Evolutionary conservation across 192 early-diverging fungal genomes (phyloP), one percentile per base, ranked within the genome.

Genomic region (Linnemannia zychae): DNA sequence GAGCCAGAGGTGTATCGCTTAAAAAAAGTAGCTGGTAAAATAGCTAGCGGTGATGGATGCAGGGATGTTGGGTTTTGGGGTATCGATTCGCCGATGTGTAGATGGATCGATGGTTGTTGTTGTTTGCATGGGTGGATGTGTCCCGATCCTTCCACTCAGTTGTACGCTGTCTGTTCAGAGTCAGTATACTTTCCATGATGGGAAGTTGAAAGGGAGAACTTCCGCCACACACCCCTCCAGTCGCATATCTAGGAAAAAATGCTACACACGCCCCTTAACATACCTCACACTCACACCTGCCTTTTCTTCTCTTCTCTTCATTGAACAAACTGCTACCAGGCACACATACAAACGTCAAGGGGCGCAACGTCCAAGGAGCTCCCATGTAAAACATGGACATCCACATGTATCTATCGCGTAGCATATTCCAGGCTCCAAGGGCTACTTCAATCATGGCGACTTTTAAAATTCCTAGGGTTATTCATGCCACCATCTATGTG

Each of bases 151-250:
- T 9, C 40, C 40, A 9, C 40, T 44, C 24, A 24, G 37, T 6
- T 37, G 9, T 50, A 28, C 16, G 18, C 47, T 28, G 68, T 71
- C 76, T 71, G 76, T 16, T 71, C 53, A 36, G 22, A 53, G 34
- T 74, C 72, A 63, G 28, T 74, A 80, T 80, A 80, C 78, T 80
- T 80, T 80, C 78, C 78, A 80, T 80, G 78, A 80, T 80, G 38
- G 77, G 78, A 80, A 80, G 78, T 80, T 63, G 78, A 80, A 80
- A 80, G 78, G 78, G 73, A 72, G 78, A 80, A 66, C 78, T 68
- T 50, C 72, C n/a, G 47, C 60, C 33, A 34, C 78, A 67, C 63
- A 46, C 34, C 33, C 52, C 28, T 22, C 36, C 57, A 63, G 57
- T 63, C 57, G 57, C 57, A 63, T 63, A 63, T 63, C 57, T 31